A percentile compares a stretch with the other conserved stretches of the same genome.
phyloP scores from a whole-genome alignment of 768 basidiomycete species.

The Agaricus blazei region DNA sequence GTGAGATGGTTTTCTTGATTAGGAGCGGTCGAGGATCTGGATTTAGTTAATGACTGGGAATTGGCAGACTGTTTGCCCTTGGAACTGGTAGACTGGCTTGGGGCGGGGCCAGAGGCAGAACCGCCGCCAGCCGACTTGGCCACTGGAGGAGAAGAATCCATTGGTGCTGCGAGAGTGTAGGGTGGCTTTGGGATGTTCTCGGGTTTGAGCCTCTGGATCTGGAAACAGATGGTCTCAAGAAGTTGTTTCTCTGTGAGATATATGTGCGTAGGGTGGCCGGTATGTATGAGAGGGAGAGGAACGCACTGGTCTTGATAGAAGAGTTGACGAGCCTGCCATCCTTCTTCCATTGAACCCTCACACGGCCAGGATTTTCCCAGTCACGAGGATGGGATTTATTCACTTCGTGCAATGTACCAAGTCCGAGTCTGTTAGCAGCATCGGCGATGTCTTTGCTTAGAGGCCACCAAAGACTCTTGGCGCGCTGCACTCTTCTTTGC shows the following conservation, averaged over 20 bases:
- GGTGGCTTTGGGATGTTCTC: constrained; percentile 66
- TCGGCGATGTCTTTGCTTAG: constrained; percentile 90
- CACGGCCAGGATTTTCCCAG: constrained; percentile 97
- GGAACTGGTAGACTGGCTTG: constrained; percentile 20
- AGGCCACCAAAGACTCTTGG: constrained; percentile 90
- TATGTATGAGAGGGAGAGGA: neutral
- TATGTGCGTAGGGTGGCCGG: neutral
- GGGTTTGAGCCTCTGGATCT: constrained; percentile 70
- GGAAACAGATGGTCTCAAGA: constrained; percentile 65
- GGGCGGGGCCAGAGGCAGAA: constrained; percentile 1
- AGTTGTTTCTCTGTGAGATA: constrained; percentile 66
- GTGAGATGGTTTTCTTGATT: constrained; percentile 14
- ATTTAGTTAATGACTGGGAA: constrained; percentile 21
- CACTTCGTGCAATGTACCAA: constrained; percentile 84
- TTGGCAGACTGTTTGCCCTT: constrained; percentile 47
- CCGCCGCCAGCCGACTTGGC: constrained; percentile 6
- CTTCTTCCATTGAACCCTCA: constrained; percentile 90
- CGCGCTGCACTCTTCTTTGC: constrained; percentile 73
- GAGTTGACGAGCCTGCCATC: constrained; percentile 64
- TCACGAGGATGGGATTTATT: constrained; percentile 90
- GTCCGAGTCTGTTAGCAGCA: constrained; percentile 69
- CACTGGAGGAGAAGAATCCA: constrained; percentile 10
- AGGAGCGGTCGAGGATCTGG: constrained; percentile 9
- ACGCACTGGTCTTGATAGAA: constrained; percentile 72
- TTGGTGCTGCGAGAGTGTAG: constrained; percentile 30